Evolutionary conservation across 2,329 filamentous ascomycete genomes (phyloP).

Genomic region (Triangularia setosa): DNA sequence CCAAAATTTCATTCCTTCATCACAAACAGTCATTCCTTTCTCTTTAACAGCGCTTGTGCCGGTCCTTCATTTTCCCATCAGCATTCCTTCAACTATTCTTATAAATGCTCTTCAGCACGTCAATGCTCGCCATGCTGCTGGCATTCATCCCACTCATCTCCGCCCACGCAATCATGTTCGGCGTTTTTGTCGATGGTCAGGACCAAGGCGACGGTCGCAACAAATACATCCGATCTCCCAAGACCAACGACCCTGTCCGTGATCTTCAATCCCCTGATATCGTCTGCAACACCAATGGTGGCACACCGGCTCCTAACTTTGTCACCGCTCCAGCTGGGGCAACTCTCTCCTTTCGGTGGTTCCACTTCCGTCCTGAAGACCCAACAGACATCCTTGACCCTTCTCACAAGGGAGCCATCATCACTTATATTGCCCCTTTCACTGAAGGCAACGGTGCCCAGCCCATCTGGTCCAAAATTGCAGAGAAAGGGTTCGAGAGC

Average conservation of each 20-base stretch:
- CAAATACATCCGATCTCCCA: constrained; percentile 42
- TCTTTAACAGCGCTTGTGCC: not conserved
- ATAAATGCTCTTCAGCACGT: constrained; percentile 31
- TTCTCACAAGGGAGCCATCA: constrained; percentile 32
- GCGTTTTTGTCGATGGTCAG: constrained; percentile 44
- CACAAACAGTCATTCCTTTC: not conserved
- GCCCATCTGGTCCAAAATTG: constrained; percentile 39
- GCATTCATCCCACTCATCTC: constrained; percentile 36
- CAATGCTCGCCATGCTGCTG: constrained; percentile 29
- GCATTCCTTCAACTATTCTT: not conserved
- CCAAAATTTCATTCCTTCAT: no score
- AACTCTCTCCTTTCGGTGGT: constrained; percentile 36
- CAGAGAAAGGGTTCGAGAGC: constrained; percentile 35
- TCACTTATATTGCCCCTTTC: constrained; percentile 37
- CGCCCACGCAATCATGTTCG: constrained; percentile 44
- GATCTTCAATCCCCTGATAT: constrained; percentile 34
- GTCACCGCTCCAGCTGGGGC: constrained; percentile 33
- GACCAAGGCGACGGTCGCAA: constrained; percentile 40
- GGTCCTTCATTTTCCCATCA: not conserved
- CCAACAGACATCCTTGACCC: constrained; percentile 31
- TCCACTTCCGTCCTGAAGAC: constrained; percentile 33
- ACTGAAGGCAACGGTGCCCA: constrained; percentile 30
- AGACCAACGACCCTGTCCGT: constrained; percentile 30
- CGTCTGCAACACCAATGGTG: constrained; percentile 36
- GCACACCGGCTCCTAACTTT: constrained; percentile 31